Evolutionary conservation across 1,284 basidiomycete genomes (phyloP).

Genomic region (Neolentinus lepideus): DNA sequence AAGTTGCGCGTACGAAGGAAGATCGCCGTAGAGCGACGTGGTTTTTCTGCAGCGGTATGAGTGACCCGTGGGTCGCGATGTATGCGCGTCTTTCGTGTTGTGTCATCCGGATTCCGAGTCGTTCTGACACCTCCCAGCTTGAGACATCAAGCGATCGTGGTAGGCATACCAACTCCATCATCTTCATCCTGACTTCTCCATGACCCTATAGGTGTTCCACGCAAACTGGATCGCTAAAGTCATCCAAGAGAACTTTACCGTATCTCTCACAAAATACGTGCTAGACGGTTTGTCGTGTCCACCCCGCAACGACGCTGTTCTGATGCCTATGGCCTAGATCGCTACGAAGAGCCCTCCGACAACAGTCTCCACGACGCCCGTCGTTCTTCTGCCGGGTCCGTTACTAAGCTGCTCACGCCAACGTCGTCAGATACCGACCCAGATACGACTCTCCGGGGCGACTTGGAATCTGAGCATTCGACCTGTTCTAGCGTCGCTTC

Average conservation of each 20-base stretch:
- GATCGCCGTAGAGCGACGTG: conserved; percentile 7
- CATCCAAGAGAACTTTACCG: conserved; percentile 5
- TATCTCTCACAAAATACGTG: conserved; percentile 6
- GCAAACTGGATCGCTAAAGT: conserved; percentile 7
- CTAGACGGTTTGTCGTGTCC: conserved; percentile 6
- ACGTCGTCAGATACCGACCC: neutral
- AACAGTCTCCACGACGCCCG: neutral
- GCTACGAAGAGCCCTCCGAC: neutral
- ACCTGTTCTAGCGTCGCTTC: neutral
- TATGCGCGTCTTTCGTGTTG: neutral
- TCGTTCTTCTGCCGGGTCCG: neutral
- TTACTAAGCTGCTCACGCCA: neutral
- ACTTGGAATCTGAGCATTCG: neutral
- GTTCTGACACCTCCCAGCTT: conserved; percentile 1
- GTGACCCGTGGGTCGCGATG: conserved; percentile 10
- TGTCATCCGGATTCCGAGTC: neutral
- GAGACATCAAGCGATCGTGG: conserved; percentile 6
- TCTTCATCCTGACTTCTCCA: neutral
- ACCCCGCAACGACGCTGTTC: neutral
- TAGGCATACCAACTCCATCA: neutral
- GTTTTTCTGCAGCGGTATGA: conserved; percentile 7
- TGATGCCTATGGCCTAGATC: neutral
- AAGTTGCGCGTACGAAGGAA: conserved; percentile 1
- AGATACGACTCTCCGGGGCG: neutral
- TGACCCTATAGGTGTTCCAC: conserved; percentile 8